Conservation (phyloP, 2,329 filamentous ascomycete species). For the Exutisphaerella laricina region DNA sequence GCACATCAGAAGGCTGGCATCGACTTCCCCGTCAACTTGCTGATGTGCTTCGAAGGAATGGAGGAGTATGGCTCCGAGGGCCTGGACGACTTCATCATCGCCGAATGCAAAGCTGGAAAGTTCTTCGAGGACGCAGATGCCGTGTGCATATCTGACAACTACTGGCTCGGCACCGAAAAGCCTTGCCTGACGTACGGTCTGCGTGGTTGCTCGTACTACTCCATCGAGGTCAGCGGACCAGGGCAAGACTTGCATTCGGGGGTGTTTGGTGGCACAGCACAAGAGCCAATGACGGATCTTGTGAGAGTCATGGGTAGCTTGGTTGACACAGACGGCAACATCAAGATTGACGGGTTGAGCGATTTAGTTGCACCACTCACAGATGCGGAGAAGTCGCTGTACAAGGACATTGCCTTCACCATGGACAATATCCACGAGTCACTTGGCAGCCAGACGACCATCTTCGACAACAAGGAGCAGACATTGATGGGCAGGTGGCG, state of each 20-base stretch:
- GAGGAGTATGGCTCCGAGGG: slow-evolving; percentile 98
- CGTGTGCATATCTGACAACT: slow-evolving; percentile 98
- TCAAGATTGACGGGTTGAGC: slow-evolving; percentile 86
- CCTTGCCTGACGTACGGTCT: slow-evolving; percentile 96
- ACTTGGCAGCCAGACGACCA: slow-evolving; percentile 79
- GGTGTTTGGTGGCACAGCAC: slow-evolving; percentile 91
- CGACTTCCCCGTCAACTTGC: slow-evolving; percentile 92
- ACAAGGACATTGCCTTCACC: slow-evolving; percentile 83
- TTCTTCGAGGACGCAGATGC: slow-evolving; percentile 95
- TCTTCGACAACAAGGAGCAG: slow-evolving; percentile 80
- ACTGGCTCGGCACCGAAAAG: slow-evolving; percentile 99
- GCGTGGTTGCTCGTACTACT: slow-evolving; percentile 97
- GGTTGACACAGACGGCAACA: slow-evolving; percentile 86
- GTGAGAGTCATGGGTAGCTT: slow-evolving; percentile 74
- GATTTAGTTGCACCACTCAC: slow-evolving; percentile 89
- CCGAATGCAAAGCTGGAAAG: slow-evolving; percentile 68
- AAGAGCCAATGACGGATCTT: slow-evolving; percentile 98
- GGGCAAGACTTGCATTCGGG: slow-evolving; percentile 93
- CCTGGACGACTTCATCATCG: slow-evolving; percentile 87
- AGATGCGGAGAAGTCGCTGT: slow-evolving; percentile 79
- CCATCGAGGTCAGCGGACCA: slow-evolving; percentile 81
- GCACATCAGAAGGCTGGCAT: slow-evolving; percentile 92
- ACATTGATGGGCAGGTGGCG: slow-evolving; percentile 97
- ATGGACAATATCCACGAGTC: slow-evolving; percentile 95
- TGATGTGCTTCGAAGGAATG: slow-evolving; percentile 99